Evolutionary conservation across 257 asterid species (phyloP), one percentile per base, ranked within the genome.

Genomic region (Nicotiana obtusifolia): DNA sequence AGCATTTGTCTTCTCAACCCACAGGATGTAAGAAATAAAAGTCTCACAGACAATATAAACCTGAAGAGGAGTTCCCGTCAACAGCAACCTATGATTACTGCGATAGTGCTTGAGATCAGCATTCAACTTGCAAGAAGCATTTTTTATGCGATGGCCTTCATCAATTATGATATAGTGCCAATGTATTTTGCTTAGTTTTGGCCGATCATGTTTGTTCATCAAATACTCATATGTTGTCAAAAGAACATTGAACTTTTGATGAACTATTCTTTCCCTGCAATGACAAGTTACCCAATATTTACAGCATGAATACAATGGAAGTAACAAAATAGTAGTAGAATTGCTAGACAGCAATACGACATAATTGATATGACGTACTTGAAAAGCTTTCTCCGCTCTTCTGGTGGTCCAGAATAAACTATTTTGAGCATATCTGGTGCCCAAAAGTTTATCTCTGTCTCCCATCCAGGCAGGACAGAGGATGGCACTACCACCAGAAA

Each of bases 41-140:
- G 24, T 52, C 6, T 6, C 62, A 26, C 49, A 26, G 44, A 52
- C 80, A 75, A 75, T 49, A 49, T 75, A 49, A 76, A 95, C 99
- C 99, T 95, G 99, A 83, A 95, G 89, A 24, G 99, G 99, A 44
- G 99, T 96, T 87, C 99, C 99, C 68, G 99, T 96, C 89, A 96
- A 82, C 87, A 96, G 97, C 88, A 96, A 86, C 86, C 99, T 90
- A 89, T 96, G 99, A 85, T 93, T 90, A 90, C 99, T 96, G 59
- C 90, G 91, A 85, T 96, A 96, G 87, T 91, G 98, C 88, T 94
- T 96, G 89, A 96, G 84, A 9, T 96, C 98, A 86, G 99, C 98
- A 93, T 96, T 96, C 86, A 96, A 89, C 89, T 96, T 96, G 95
- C 99, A 96, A 59, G 99, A 96, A 87, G 99, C 99, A 93, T 96